phyloP scores from a whole-genome alignment of 768 basidiomycete species.

The Hortiboletus flavorubellus region DNA sequence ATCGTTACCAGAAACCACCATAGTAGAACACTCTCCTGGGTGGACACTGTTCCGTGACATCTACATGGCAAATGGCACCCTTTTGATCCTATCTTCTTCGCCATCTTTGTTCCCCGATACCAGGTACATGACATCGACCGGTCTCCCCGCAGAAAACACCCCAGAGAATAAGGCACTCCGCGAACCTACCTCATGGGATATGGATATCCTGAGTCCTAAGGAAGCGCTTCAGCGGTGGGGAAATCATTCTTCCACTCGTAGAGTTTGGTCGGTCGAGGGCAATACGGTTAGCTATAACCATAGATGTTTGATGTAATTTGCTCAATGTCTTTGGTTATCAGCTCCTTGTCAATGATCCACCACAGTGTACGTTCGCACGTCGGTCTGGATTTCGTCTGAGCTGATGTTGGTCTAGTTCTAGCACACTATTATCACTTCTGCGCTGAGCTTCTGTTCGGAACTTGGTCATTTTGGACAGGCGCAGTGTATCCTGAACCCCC shows the following conservation, averaged over 20 bases:
- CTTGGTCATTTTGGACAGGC: conserved; percentile 72
- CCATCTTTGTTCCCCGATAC: conserved; percentile 43
- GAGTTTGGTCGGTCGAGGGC: conserved; percentile 67
- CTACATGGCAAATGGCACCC: conserved; percentile 82
- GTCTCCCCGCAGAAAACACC: conserved; percentile 52
- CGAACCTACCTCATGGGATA: conserved; percentile 61
- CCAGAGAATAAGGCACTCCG: conserved; percentile 64
- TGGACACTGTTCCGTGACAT: conserved; percentile 84
- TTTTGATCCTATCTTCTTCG: conserved; percentile 60
- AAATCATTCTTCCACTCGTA: conserved; percentile 37
- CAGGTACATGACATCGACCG: conserved; percentile 64
- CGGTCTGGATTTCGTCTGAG: neutral
- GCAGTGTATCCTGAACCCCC: conserved; percentile 38
- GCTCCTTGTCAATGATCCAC: conserved; percentile 65
- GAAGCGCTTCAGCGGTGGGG: conserved; percentile 67
- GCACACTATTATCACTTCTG: conserved; percentile 86
- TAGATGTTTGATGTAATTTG: neutral
- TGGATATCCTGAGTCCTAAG: conserved; percentile 56
- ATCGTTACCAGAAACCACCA: conserved; percentile 47
- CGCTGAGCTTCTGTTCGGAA: conserved; percentile 74
- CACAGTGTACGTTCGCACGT: conserved; percentile 44
- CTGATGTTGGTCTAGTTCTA: conserved; percentile 43
- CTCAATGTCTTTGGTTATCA: conserved; percentile 20
- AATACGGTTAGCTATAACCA: conserved; percentile 54
- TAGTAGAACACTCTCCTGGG: conserved; percentile 68